Conservation (phyloP, 225 moss, liverwort and hornwort genomes). For the Takakia lepidozioides region DNA sequence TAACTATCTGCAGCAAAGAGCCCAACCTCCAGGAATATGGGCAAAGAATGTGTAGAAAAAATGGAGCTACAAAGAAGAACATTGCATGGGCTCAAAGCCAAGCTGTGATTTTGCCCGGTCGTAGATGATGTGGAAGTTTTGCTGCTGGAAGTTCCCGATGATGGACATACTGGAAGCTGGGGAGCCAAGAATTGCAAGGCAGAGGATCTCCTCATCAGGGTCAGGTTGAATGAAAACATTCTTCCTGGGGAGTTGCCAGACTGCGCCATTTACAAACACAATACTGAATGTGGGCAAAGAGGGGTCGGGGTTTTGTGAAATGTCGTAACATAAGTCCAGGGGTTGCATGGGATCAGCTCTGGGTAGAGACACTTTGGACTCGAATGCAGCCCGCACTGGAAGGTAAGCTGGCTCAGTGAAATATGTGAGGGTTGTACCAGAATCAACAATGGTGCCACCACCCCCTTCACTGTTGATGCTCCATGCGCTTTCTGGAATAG, state of each 20-base stretch:
- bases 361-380: slow-evolving; percentile 22
- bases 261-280: slow-evolving; percentile 21
- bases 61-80: too few species aligned
- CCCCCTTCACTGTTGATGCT: slow-evolving; percentile 2
- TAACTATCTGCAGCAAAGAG: too few species aligned
- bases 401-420: slow-evolving; percentile 6
- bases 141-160: slow-evolving; percentile 52
- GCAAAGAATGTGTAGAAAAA: too few species aligned
- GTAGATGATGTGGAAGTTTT: slow-evolving; percentile 50
- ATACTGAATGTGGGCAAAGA: slow-evolving; percentile 36
- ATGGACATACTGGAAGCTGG: slow-evolving; percentile 29
- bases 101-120: slow-evolving; percentile 21
- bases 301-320: slow-evolving; percentile 13
- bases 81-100: too few species aligned
- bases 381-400: slow-evolving; percentile 11
- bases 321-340: slow-evolving; percentile 34
- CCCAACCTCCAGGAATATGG: too few species aligned
- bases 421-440: slow-evolving; percentile 13
- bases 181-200: slow-evolving; percentile 35
- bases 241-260: slow-evolving; percentile 36
- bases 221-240: slow-evolving; percentile 53
- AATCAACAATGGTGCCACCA: slow-evolving; percentile 14
- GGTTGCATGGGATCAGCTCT: slow-evolving; percentile 20
- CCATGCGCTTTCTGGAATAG: slow-evolving; percentile 3
- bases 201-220: slow-evolving; percentile 30